A percentile compares a stretch with the other conserved stretches of the same genome.
These are phyloP conservation scores for Exophiala sp. DNA, from an alignment of 2,329 filamentous ascomycete genomes.

Conservation along the genomic window DNA sequence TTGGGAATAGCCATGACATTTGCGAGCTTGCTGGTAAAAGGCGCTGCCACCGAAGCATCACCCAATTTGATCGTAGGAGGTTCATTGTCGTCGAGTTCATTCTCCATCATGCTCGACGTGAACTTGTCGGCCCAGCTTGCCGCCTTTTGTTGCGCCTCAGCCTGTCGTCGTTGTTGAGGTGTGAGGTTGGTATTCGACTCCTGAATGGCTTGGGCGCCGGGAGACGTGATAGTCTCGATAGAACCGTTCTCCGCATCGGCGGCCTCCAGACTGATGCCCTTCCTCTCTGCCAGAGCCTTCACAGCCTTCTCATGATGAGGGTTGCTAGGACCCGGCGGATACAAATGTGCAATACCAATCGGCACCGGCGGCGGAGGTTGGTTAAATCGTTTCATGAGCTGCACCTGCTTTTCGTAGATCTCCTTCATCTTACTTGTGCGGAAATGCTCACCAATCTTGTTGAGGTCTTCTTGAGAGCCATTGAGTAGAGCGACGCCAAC, in stretches of 20 bases:
- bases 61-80: slow-evolving; percentile 94
- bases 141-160: slow-evolving; percentile 62
- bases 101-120: slow-evolving; percentile 80
- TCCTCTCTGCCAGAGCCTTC: slow-evolving; percentile 74
- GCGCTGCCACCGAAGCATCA: slow-evolving; percentile 92
- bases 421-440: slow-evolving; percentile 98
- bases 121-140: slow-evolving; percentile 79
- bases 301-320: slow-evolving; percentile 93
- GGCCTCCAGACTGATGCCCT: slow-evolving; percentile 50
- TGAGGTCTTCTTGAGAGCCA: slow-evolving; percentile 83
- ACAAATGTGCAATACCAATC: slow-evolving; percentile 85
- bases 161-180: slow-evolving; percentile 46
- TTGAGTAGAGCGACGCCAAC: slow-evolving; percentile 95
- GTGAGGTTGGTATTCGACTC: slow-evolving; percentile 46
- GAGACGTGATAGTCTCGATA: slow-evolving; percentile 60
- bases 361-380: slow-evolving; percentile 89
- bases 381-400: slow-evolving; percentile 91
- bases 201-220: slow-evolving; percentile 57
- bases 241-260: slow-evolving; percentile 46
- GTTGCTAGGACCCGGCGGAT: slow-evolving; percentile 82
- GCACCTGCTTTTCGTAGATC: slow-evolving; percentile 91
- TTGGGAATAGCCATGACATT: slow-evolving; percentile 97
- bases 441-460: slow-evolving; percentile 85
- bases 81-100: slow-evolving; percentile 79
- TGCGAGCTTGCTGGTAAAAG: slow-evolving; percentile 94